A percentile compares a stretch with the other conserved stretches of the same genome.
phyloP scores from a whole-genome alignment of 768 basidiomycete genomes.

The Paxillus ammoniavirescens region DNA sequence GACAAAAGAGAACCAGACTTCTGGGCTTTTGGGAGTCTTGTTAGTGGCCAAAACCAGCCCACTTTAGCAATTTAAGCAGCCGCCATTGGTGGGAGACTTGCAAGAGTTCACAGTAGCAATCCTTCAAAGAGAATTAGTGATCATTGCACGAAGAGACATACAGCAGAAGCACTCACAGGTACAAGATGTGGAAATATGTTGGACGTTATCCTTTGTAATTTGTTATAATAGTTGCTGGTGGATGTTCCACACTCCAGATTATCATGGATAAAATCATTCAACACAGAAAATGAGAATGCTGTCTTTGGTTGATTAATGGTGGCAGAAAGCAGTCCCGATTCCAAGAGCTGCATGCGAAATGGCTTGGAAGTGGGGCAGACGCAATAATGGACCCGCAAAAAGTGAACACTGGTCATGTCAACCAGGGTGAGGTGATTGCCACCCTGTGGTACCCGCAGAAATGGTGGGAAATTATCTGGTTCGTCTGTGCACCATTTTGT shows the following conservation, averaged over 20 bases:
- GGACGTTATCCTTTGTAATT: background rate
- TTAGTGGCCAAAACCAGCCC: conserved; percentile 5
- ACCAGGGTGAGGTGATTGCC: too few relatives aligned
- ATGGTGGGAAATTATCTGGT: too few relatives aligned
- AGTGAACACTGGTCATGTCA: background rate
- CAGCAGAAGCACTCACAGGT: background rate
- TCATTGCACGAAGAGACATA: background rate
- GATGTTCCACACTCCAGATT: conserved; percentile 12
- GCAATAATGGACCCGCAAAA: background rate
- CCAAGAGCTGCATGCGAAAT: background rate
- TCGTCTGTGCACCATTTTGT: too few relatives aligned
- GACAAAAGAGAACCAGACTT: background rate
- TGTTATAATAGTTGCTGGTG: background rate
- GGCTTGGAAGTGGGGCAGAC: background rate
- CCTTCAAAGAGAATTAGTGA: background rate
- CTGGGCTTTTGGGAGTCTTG: background rate
- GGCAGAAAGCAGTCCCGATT: background rate
- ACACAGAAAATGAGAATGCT: conserved; percentile 11
- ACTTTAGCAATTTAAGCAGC: conserved; percentile 16
- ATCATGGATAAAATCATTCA: conserved; percentile 14
- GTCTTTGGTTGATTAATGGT: background rate
- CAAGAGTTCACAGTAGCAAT: conserved; percentile 17
- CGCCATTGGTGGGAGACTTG: conserved; percentile 16
- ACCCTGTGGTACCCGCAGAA: too few relatives aligned
- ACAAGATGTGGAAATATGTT: background rate